Evolutionary conservation across 1,139 yeast species (phyloP), one percentile per base, ranked within the genome.

Genomic region (Yamadazyma blattariae): DNA sequence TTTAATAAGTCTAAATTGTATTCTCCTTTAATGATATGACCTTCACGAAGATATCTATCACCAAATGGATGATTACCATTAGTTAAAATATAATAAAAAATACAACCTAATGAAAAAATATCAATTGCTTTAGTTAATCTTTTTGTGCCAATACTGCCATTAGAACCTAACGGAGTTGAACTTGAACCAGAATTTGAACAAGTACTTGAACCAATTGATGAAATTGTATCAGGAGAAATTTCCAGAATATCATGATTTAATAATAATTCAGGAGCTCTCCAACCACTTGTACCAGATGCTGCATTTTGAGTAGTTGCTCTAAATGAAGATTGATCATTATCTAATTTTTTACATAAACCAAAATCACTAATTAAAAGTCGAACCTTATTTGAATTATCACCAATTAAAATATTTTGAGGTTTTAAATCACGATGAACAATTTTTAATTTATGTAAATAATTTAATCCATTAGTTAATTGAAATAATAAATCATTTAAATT

Each of bases 41-140:
- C 94, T 53, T 92, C 97, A 34, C 98, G 71, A 50, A 83, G 60
- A 48, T 87, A 89, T 36, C 88, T 68, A 50, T 86, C 95, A 10
- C 98, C 98, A 64, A 87, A 92, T 3, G 98, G 98, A 64, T 92
- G 98, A n/a, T 61, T 57, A 0, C 99, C 98, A 11, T 77, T 77
- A 0, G 96, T 76, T 30, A 94, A 61, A 27, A 90, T 84, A 54
- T 89, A 94, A 55, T 76, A 90, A 54, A 87, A 94, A 0, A 92
- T 94, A 62, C 98, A 94, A 0, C 98, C 99, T 44, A 90, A 66
- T 0, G 97, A 86, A 54, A 94, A 92, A 5, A 92, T 85, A 58
- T 92, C 99, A 41, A 94, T 87, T 0, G 96, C 92, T 45, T 92
- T 77, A 0, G 97, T 92, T 31, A 92, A 69, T 36, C 96, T 68